Base-by-base conservation (phyloP, 1,284 basidiomycete species). In the Coriolopsis trogii region DNA sequence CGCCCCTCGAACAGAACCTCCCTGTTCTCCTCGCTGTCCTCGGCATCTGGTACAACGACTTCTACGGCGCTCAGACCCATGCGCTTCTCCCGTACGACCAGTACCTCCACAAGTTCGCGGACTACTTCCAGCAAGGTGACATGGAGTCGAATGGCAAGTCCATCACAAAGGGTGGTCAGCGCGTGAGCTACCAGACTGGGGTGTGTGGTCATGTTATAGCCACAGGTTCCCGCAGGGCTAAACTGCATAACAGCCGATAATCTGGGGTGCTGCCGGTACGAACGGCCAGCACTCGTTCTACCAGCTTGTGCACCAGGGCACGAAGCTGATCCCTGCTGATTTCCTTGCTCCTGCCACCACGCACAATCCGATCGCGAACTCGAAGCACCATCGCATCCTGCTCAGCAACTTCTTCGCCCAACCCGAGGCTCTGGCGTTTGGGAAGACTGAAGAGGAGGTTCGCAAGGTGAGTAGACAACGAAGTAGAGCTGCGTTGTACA, bases 121-220 rank as follows among this genome's bases (percentile, higher is more conserved):
- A 98, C 75, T 99, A 99, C 81, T 99, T 99, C 91, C 96, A 99
- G 74, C 96, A 99, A 78, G 95, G 95, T 40, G 96, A 99, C 74
- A 99, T 99, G 96, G 96, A 99, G 76, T 97, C 94, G 20, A 98
- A 99, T 73, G 96, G 96, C 56, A 99, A 99, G 79, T 92, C 85
- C 55, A 82, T 98, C 60, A 98, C 95, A 64, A 99, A 98, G 78
- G 80, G 85, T 61, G 96, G 95, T 18, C 80, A 93, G 58, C 88
- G 91, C 46, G 96, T 99, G 18, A 74, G 92, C 75, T 99, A 98
- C 76, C 88, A 99, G 77, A 99, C 96, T 46, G 97, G 96, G 37
- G 90, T 93, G 73, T 45, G 88, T 79, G 15, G n/a, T 24, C 6
- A 25, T 23, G 16, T 16, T 12, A 8, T 7, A 23, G 25, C 33